Conservation (phyloP, 345 rosid genomes). For the Pelargonium nanum region DNA sequence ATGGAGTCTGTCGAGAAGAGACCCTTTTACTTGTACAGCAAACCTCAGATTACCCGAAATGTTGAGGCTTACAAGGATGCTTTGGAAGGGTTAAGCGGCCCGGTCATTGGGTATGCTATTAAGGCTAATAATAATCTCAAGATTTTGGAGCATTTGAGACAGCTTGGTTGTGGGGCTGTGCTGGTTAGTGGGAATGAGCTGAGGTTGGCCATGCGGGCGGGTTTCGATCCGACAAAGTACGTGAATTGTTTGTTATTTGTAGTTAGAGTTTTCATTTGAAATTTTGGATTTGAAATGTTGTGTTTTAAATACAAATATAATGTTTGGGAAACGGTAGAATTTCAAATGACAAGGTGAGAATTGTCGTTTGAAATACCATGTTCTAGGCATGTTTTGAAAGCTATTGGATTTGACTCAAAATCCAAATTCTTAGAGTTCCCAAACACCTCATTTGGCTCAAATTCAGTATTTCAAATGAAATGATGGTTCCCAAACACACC, state of each 20-base stretch:
- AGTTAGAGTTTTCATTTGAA: background rate
- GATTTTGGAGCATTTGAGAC: constrained; percentile 89
- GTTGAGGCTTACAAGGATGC: constrained; percentile 72
- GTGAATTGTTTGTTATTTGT: background rate
- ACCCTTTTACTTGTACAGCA: constrained; percentile 84
- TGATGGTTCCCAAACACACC: too few relatives aligned
- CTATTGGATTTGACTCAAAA: too few relatives aligned
- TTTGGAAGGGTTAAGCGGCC: constrained; percentile 43
- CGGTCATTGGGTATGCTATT: constrained; percentile 83
- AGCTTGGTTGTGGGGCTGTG: constrained; percentile 88
- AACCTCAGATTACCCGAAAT: constrained; percentile 80
- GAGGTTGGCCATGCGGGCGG: constrained; percentile 74
- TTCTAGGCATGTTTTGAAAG: too few relatives aligned
- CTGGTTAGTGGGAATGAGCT: constrained; percentile 95
- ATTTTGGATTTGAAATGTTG: too few relatives aligned
- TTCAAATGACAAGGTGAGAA: too few relatives aligned
- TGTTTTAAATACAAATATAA: too few relatives aligned
- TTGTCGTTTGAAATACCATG: too few relatives aligned
- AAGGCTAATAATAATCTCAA: constrained; percentile 86
- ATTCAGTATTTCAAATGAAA: too few relatives aligned
- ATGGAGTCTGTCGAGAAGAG: constrained; percentile 73
- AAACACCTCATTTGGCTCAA: too few relatives aligned
- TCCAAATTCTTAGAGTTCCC: too few relatives aligned
- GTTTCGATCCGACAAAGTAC: constrained; percentile 85
- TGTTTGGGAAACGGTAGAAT: too few relatives aligned